Conservation (phyloP, 148 eudicot species). For the Vaccinium macrocarpon region DNA sequence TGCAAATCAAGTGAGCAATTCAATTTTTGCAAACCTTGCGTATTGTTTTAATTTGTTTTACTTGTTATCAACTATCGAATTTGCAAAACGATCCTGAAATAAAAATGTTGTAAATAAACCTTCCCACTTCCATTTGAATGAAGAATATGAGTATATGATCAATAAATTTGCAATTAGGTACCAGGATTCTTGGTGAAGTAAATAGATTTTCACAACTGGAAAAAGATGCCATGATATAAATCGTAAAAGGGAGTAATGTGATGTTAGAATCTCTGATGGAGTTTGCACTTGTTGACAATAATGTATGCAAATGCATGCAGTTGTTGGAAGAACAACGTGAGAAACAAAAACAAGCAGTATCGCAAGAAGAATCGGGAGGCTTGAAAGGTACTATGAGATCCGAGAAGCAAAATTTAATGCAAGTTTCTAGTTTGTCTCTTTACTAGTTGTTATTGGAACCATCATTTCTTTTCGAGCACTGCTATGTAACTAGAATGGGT, state of each 20-base stretch:
- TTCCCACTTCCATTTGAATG: background rate
- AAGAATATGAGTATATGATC: background rate
- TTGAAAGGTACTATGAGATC: conserved; percentile 44
- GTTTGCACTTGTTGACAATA: conserved; percentile 7
- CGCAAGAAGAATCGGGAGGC: conserved; percentile 63
- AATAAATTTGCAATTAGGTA: background rate
- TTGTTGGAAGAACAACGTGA: conserved; percentile 66
- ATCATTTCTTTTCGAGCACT: no score
- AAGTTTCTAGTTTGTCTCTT: conserved; percentile 24
- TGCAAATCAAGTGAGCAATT: conserved; percentile 55
- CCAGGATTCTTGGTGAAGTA: conserved; percentile 1
- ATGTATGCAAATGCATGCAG: conserved; percentile 36
- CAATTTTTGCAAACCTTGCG: background rate
- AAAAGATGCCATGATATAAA: background rate
- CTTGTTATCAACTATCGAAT: background rate
- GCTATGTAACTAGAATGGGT: no score
- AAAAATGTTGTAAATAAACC: background rate
- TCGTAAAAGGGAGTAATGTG: conserved; percentile 8
- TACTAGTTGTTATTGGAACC: background rate
- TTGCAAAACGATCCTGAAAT: background rate
- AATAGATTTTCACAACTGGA: background rate
- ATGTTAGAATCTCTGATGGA: background rate
- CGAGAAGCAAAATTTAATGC: conserved; percentile 54
- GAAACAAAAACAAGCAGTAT: conserved; percentile 45
- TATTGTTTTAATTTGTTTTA: background rate